Evolutionary conservation across 495 filamentous ascomycete genomes (phyloP), one percentile per base, ranked within the genome.

Genomic region (Mytilinidion resinicola): DNA sequence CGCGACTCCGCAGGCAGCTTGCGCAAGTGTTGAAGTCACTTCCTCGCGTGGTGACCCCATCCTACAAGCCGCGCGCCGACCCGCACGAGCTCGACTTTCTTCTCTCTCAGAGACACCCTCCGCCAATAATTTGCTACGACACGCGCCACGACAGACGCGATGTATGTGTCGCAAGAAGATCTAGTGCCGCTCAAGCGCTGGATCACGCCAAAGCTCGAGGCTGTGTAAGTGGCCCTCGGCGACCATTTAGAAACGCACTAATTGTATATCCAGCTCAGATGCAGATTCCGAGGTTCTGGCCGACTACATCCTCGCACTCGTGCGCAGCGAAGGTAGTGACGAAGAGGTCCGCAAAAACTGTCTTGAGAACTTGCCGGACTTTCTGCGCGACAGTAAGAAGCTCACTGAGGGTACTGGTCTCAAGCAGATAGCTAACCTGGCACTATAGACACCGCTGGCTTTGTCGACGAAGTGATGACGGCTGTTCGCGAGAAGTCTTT

Each of bases 231-330:
- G 19, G 34, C 37, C 30, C 25, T 3, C 25, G 25, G 25, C 25
- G 25, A 30, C 25, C 25, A 36, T 36, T 44, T 25, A 65, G 37
- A 38, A 48, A 37, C 9, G 9, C n/a, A 46, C 63, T 62, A 46
- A 66, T 12, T 37, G 19, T 25, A 42, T 15, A 17, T 35, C 34
- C 64, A 96, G 90, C 55, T 95, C 91, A 12, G 93, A 96, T 71
- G 93, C 91, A 48, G 93, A 98, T 70, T 85, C 90, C 33, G 91
- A 96, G 66, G 90, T 98, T 3, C 85, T 98, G 14, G 91, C 91
- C 34, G 93, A 98, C 68, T 98, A 96, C 67, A 89, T 98, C 0
- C 76, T 96, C 34, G 92, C 92, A n/a, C 82, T 98, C 9, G 77
- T 96, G 35, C 82, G 82, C 55, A 84, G 89, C 53, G 90, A 96